Conservation (phyloP, 257 asterid genomes). For the Avicennia marina region DNA sequence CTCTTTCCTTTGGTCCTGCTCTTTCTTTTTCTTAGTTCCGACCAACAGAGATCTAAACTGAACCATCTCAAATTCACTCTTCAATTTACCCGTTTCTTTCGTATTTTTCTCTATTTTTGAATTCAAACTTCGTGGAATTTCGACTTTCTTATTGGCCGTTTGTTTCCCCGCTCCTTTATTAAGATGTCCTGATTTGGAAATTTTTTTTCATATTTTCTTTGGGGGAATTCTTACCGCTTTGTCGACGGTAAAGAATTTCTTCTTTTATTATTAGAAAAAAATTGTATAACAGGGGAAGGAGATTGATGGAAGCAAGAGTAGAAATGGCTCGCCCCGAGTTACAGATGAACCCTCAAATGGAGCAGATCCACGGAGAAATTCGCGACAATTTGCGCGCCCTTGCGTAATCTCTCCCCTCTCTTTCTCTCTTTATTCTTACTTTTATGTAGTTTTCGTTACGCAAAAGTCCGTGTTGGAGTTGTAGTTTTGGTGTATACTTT, state of each 20-base stretch:
- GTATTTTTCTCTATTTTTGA: background rate
- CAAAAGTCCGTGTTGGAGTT: background rate
- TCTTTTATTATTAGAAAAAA: slow-evolving; percentile 5
- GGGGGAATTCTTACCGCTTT: slow-evolving; percentile 8
- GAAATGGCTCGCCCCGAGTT: background rate
- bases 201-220: slow-evolving; percentile 3
- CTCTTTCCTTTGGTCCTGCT: slow-evolving; percentile 1
- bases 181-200: slow-evolving; percentile 21
- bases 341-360: slow-evolving; percentile 70
- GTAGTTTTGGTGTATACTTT: background rate
- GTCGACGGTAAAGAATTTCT: slow-evolving; percentile 21
- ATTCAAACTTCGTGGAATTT: background rate
- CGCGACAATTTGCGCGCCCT: slow-evolving; percentile 65
- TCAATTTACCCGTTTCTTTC: background rate
- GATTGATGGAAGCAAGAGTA: slow-evolving; percentile 8
- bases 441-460: background rate
- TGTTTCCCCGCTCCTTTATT: background rate
- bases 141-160: background rate
- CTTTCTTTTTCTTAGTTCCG: slow-evolving; percentile 3
- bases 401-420: slow-evolving; percentile 37
- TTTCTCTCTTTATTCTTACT: background rate
- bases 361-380: slow-evolving; percentile 83
- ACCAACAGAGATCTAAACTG: too few relatives aligned
- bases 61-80: slow-evolving; percentile 14
- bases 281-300: background rate